Conservation (phyloP, 2,329 filamentous ascomycete species). For the Clonostachys sp. region DNA sequence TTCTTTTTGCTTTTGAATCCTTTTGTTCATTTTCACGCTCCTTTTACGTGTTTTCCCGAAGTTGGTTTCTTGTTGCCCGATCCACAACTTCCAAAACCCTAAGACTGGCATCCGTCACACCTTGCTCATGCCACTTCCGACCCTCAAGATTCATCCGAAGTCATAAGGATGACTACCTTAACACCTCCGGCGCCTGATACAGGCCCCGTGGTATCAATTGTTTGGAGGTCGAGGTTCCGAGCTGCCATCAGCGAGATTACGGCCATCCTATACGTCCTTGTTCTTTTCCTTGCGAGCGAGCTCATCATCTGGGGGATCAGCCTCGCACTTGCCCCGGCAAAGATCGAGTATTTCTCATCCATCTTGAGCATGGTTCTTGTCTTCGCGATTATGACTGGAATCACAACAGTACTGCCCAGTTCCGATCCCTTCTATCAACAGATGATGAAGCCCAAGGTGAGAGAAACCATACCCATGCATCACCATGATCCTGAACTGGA, state of each 20-base stretch:
- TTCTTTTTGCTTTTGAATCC: too few species aligned
- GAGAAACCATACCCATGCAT: not conserved
- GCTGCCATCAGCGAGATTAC: constrained; percentile 1
- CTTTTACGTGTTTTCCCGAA: too few species aligned
- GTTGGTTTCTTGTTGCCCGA: too few species aligned
- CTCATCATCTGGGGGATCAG: constrained; percentile 40
- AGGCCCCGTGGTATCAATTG: too few species aligned
- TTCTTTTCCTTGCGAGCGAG: constrained; percentile 34
- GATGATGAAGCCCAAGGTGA: constrained; percentile 25
- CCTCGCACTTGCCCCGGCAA: constrained; percentile 18
- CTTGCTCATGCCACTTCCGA: too few species aligned
- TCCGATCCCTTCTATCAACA: constrained; percentile 19
- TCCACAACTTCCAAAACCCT: too few species aligned
- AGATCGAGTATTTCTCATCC: constrained; percentile 38
- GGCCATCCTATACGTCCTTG: constrained; percentile 20
- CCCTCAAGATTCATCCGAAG: too few species aligned
- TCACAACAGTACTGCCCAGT: constrained; percentile 7
- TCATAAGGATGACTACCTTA: too few species aligned
- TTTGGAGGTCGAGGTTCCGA: too few species aligned
- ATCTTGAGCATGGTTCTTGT: constrained; percentile 41
- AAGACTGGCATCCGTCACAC: too few species aligned
- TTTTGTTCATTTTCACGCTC: too few species aligned
- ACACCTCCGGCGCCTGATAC: too few species aligned
- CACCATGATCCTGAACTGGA: not conserved
- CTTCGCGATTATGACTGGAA: constrained; percentile 24